Percentiles rank a stretch among this genome's conserved stretches.
Evolutionary conservation across 192 early-diverging fungal species (phyloP).

Genomic region (Phlyctochytrium planicorne): DNA sequence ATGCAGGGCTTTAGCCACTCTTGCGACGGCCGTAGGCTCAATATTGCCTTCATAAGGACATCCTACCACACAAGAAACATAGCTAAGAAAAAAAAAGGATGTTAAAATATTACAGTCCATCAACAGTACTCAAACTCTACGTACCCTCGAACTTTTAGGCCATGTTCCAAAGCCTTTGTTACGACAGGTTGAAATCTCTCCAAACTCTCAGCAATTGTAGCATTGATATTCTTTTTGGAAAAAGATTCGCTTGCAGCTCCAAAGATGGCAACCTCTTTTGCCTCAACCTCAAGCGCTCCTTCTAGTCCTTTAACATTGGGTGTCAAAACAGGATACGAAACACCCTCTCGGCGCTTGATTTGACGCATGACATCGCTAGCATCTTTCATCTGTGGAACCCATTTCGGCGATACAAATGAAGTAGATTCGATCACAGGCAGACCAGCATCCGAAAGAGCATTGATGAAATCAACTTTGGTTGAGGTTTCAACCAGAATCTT

Average conservation of each 20-base stretch:
- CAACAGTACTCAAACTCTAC: too few relatives aligned
- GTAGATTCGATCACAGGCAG: slow-evolving; percentile 86
- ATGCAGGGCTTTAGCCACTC: slow-evolving; percentile 67
- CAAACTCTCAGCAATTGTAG: slow-evolving; percentile 81
- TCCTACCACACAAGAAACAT: slow-evolving; percentile 87
- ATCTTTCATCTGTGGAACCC: slow-evolving; percentile 96
- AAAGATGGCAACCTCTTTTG: slow-evolving; percentile 89
- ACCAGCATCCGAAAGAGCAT: slow-evolving; percentile 70
- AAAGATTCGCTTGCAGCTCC: slow-evolving; percentile 86
- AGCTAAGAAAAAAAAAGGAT: slow-evolving; percentile 47
- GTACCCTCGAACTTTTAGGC: slow-evolving; percentile 73
- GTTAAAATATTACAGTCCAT: background rate
- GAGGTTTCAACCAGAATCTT: slow-evolving; percentile 75
- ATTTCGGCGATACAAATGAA: slow-evolving; percentile 94
- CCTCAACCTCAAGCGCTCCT: slow-evolving; percentile 74
- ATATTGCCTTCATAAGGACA: slow-evolving; percentile 91
- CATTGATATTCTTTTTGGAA: slow-evolving; percentile 89
- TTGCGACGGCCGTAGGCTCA: slow-evolving; percentile 65
- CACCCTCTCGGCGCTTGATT: slow-evolving; percentile 61
- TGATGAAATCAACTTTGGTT: slow-evolving; percentile 86
- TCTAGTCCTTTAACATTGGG: slow-evolving; percentile 82
- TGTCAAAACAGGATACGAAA: slow-evolving; percentile 84
- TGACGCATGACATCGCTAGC: slow-evolving; percentile 68
- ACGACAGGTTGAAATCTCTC: slow-evolving; percentile 68
- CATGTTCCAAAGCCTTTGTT: slow-evolving; percentile 57